Evolutionary conservation across 192 early-diverging fungal genomes (phyloP).

Genomic region (Rhizophagus sp.): DNA sequence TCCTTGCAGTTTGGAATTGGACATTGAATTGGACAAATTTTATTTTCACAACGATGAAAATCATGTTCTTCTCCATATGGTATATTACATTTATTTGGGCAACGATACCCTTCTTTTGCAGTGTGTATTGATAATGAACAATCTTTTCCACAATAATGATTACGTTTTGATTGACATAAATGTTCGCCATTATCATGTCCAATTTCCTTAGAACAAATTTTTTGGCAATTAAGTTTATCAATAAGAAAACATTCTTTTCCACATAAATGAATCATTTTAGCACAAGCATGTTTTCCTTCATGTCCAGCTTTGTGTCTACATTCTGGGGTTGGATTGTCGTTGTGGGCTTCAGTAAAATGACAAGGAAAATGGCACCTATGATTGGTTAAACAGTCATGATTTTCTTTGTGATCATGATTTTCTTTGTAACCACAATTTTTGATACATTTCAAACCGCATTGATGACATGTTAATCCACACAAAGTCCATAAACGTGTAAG

Average conservation of each 20-base stretch:
- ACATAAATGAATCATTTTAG: constrained; percentile 16
- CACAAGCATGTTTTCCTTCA: constrained; percentile 23
- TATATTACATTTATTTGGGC: constrained; percentile 17
- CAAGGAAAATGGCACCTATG: constrained; percentile 26
- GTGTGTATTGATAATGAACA: constrained; percentile 20
- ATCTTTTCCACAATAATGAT: constrained; percentile 32
- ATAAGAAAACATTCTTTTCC: neutral
- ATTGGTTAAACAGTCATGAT: constrained; percentile 32
- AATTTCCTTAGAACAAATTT: constrained; percentile 24
- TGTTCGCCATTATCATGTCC: constrained; percentile 27
- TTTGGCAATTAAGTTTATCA: constrained; percentile 21
- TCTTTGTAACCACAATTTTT: constrained; percentile 16
- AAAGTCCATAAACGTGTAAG: constrained; percentile 16
- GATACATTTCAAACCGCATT: constrained; percentile 21
- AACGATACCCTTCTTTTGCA: constrained; percentile 2
- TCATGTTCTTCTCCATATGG: constrained; percentile 17
- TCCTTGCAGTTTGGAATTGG: neutral
- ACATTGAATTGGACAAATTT: constrained; percentile 25
- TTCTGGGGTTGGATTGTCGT: neutral
- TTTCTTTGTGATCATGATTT: constrained; percentile 22
- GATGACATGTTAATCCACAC: constrained; percentile 12
- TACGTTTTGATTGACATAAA: constrained; percentile 16
- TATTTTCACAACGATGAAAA: constrained; percentile 20
- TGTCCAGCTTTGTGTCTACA: constrained; percentile 23
- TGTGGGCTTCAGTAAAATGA: constrained; percentile 15